A percentile compares a stretch with the other conserved stretches of the same genome.
Evolutionary conservation across 192 early-diverging fungal species (phyloP).

Genomic region (Podila clonocystis): DNA sequence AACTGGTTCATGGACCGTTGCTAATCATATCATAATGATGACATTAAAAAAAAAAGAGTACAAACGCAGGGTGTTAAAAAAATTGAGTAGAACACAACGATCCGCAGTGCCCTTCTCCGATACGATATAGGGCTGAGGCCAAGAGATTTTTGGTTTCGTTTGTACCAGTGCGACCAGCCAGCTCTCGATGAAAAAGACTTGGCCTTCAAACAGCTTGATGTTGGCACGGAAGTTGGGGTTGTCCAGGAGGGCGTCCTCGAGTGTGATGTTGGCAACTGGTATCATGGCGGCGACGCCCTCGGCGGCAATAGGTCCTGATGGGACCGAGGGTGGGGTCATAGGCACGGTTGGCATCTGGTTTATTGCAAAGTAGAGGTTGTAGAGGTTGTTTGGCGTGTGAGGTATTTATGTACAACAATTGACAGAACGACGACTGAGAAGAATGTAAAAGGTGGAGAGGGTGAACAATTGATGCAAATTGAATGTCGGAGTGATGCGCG

Average conservation of each 20-base stretch:
- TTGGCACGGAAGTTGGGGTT: conserved; percentile 65
- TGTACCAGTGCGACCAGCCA: conserved; percentile 59
- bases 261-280: conserved; percentile 50
- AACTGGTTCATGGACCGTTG: conserved; percentile 41
- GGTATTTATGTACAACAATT: neutral
- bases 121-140: too few relatives aligned
- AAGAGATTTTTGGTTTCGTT: neutral
- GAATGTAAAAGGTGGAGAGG: neutral
- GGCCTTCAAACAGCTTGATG: conserved; percentile 62
- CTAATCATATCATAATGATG: conserved; percentile 4
- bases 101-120: too few relatives aligned
- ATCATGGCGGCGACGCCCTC: conserved; percentile 49
- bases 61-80: neutral
- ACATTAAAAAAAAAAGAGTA: neutral
- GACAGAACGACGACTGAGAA: neutral
- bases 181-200: conserved; percentile 64
- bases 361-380: neutral
- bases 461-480: neutral
- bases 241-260: conserved; percentile 63
- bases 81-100: neutral
- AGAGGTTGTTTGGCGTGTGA: neutral
- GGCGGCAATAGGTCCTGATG: conserved; percentile 11
- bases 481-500: neutral
- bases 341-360: conserved; percentile 10
- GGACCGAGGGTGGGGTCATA: conserved; percentile 19